Conservation (phyloP, 768 basidiomycete genomes). For the Tylopilus vinaceipallidus region DNA sequence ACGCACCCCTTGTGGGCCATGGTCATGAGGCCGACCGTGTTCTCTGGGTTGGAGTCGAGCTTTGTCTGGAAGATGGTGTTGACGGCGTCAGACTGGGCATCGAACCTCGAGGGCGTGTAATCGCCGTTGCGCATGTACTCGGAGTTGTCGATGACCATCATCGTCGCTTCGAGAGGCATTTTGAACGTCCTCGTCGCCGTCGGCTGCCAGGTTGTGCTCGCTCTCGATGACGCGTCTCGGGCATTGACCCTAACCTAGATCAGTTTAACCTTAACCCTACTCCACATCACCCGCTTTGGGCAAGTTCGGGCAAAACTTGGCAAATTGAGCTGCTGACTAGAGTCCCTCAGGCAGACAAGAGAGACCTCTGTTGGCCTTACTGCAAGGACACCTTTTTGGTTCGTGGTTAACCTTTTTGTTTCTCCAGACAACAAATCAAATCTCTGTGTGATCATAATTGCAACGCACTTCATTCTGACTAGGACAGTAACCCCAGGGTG, state of each 20-base stretch:
- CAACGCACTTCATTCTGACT: too few relatives aligned
- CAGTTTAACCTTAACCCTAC: too few relatives aligned
- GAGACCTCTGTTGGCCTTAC: slow-evolving; percentile 38
- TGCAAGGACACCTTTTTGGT: slow-evolving; percentile 19
- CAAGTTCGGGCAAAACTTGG: too few relatives aligned
- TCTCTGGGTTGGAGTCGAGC: slow-evolving; percentile 95
- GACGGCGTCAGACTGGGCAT: slow-evolving; percentile 90
- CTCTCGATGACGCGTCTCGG: slow-evolving; percentile 28
- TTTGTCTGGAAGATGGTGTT: slow-evolving; percentile 89
- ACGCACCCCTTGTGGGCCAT: slow-evolving; percentile 95
- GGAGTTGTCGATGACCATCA: slow-evolving; percentile 97
- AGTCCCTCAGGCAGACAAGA: slow-evolving; percentile 37
- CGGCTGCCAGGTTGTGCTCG: slow-evolving; percentile 4
- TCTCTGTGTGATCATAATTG: not conserved
- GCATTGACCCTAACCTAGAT: slow-evolving; percentile 25
- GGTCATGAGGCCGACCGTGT: slow-evolving; percentile 95
- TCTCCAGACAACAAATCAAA: too few relatives aligned
- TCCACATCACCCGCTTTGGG: too few relatives aligned
- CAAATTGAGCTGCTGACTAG: too few relatives aligned
- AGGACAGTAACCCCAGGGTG: slow-evolving; percentile 26
- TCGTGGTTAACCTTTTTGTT: slow-evolving; percentile 32
- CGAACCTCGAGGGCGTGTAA: slow-evolving; percentile 82
- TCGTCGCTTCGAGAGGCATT: slow-evolving; percentile 97
- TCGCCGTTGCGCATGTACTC: slow-evolving; percentile 97
- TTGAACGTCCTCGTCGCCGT: slow-evolving; percentile 30